Conservation (phyloP, 2,329 filamentous ascomycete species). For the Curvularia verruculosa region DNA sequence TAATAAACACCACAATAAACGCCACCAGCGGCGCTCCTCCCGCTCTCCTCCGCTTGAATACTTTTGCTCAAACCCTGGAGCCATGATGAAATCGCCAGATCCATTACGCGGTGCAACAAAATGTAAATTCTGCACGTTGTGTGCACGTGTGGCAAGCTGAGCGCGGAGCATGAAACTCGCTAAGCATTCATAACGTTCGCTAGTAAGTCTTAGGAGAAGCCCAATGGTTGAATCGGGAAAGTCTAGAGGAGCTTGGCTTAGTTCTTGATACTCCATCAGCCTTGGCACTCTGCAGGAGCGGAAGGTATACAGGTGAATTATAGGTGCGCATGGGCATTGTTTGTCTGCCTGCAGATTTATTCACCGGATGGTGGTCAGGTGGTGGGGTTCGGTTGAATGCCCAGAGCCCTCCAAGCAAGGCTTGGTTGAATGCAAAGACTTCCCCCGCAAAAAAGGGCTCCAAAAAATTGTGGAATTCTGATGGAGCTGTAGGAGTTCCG, state of each 20-base stretch:
- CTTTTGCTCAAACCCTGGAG: constrained; percentile 19
- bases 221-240: constrained; percentile 8
- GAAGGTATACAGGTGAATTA: constrained; percentile 12
- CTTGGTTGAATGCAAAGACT: constrained; percentile 6
- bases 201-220: constrained; percentile 12
- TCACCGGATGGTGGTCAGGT: neutral
- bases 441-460: neutral
- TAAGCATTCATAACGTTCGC: constrained; percentile 29
- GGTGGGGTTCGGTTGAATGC: neutral
- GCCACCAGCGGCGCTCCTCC: constrained; percentile 22
- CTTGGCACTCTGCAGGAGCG: constrained; percentile 34
- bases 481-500: neutral
- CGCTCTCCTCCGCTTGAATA: constrained; percentile 19
- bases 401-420: constrained; percentile 10
- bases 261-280: constrained; percentile 21
- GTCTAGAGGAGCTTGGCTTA: constrained; percentile 25
- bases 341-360: neutral
- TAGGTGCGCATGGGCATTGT: neutral
- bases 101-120: constrained; percentile 11
- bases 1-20: constrained; percentile 43
- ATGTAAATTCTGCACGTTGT: constrained; percentile 20
- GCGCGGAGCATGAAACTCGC: constrained; percentile 39
- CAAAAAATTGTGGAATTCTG: constrained; percentile 1
- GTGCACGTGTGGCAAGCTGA: constrained; percentile 15
- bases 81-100: constrained; percentile 24